Evolutionary conservation across 2,329 filamentous ascomycete genomes (phyloP), one percentile per base, ranked within the genome.

Genomic region (Epichloe aotearoae): DNA sequence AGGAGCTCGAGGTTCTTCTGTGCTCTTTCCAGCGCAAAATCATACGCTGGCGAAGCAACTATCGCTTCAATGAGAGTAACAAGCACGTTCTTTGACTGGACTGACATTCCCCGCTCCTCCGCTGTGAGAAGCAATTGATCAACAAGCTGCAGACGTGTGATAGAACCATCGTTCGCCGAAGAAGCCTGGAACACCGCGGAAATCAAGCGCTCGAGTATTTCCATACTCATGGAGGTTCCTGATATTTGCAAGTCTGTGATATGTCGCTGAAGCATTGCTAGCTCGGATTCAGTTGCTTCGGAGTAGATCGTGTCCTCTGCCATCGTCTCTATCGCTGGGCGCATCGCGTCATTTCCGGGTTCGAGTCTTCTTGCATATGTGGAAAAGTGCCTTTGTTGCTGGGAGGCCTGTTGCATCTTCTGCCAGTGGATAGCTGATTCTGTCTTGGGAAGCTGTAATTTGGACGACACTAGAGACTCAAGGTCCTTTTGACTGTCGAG

Each of bases 31-130:
- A 74, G 67, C 49, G 63, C 57, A 0, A 56, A 47, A 0, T 60
- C 61, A 38, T 62, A 64, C 2, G 60, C 59, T 2, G 64, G 61
- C 3, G 65, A 67, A 12, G 37, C 45, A 12, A 67, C 62, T 1
- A 70, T 61, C 4, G 64, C 61, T 50, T 72, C 69, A 14, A 78
- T 69, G 36, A 77, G 63, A 10, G 67, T 59, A 12, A 74, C 66
- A 46, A 83, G 67, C 49, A 82, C 62, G 26, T 76, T 70, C 51
- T 71, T 63, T 30, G 66, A 63, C 50, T 73, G 58, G 19, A 76
- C 59, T 2, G 61, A 53, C 50, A 74, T 61, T 17, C 71, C 69
- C 8, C 74, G 70, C 55, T 73, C 70, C 43, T 71, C 64, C 48
- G 75, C 68, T 5, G 69, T 70, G 14, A 66, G 61, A 7, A 77